Conservation (phyloP, 208 protist species). For the Trypanosoma avium region DNA sequence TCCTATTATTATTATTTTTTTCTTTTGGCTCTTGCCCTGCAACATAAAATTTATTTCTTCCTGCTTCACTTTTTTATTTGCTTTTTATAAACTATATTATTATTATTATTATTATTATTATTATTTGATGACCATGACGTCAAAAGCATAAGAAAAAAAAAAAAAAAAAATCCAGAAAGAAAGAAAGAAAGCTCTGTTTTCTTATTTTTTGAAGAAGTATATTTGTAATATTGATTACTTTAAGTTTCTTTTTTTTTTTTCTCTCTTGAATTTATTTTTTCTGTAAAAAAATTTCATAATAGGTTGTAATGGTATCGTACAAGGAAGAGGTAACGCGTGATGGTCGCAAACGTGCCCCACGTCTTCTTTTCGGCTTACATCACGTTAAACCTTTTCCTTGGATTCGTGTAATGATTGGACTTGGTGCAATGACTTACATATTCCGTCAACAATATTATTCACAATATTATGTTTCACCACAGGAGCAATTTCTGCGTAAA, state of each 20-base stretch:
- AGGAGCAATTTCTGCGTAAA: slow-evolving; percentile 79
- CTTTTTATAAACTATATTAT: too few relatives aligned
- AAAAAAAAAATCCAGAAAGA: too few relatives aligned
- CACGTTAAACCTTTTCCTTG: slow-evolving; percentile 67
- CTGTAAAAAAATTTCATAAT: slow-evolving; percentile 6
- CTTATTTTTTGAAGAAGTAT: too few relatives aligned
- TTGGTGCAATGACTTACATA: slow-evolving; percentile 43
- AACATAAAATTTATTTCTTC: too few relatives aligned
- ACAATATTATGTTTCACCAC: slow-evolving; percentile 43
- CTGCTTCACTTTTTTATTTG: too few relatives aligned
- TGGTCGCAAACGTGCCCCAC: slow-evolving; percentile 73
- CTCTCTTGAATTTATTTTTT: slow-evolving; percentile 17
- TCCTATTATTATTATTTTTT: too few relatives aligned
- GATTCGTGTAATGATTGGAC: slow-evolving; percentile 53
- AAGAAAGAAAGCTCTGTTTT: too few relatives aligned
- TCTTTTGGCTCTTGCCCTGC: background rate
- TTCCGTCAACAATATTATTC: slow-evolving; percentile 42
- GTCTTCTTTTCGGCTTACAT: slow-evolving; percentile 63
- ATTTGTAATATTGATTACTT: too few relatives aligned
- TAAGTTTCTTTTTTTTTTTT: slow-evolving; percentile 12
- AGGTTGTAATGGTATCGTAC: slow-evolving; percentile 36
- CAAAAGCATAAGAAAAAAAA: too few relatives aligned
- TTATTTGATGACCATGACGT: too few relatives aligned
- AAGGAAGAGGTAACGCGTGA: slow-evolving; percentile 58
- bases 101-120: too few relatives aligned